phyloP scores from a whole-genome alignment of 1,284 basidiomycete species.

The Phellinidium pouzarii region DNA sequence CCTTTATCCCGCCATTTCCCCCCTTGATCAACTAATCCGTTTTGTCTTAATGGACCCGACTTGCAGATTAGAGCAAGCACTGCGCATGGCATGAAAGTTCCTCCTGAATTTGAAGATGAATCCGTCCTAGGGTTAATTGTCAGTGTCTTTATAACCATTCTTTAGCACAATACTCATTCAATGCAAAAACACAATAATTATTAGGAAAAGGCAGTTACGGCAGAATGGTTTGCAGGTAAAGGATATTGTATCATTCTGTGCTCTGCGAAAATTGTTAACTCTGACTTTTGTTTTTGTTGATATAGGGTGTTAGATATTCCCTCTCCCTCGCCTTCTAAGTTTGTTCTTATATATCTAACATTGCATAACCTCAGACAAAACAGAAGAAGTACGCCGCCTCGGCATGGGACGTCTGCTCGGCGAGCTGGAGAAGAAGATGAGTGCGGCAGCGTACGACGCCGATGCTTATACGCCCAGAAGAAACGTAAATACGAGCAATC shows the following conservation, averaged over 20 bases:
- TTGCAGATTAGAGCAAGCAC: slow-evolving; percentile 55
- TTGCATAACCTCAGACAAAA: slow-evolving; percentile 44
- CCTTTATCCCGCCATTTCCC: neutral
- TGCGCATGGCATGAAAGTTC: slow-evolving; percentile 65
- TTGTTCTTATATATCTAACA: neutral
- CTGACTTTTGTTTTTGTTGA: slow-evolving; percentile 4
- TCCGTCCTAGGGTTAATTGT: slow-evolving; percentile 53
- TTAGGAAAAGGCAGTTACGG: slow-evolving; percentile 67
- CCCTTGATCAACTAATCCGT: neutral
- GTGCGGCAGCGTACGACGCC: slow-evolving; percentile 39
- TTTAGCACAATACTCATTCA: neutral
- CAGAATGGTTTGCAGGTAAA: slow-evolving; percentile 72
- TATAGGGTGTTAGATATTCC: slow-evolving; percentile 36
- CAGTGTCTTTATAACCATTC: slow-evolving; percentile 23
- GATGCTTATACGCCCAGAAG: neutral
- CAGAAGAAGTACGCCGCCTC: slow-evolving; percentile 66
- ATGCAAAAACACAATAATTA: slow-evolving; percentile 5
- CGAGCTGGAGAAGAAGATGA: slow-evolving; percentile 57
- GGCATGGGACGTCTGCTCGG: slow-evolving; percentile 71
- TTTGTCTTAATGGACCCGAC: neutral
- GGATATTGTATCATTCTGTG: slow-evolving; percentile 3
- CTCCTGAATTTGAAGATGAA: slow-evolving; percentile 62
- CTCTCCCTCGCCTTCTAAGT: neutral
- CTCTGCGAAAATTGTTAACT: neutral
- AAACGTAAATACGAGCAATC: too few relatives aligned